Evolutionary conservation across 148 eudicot genomes (phyloP).

Genomic region (Vaccinium darrowii): DNA sequence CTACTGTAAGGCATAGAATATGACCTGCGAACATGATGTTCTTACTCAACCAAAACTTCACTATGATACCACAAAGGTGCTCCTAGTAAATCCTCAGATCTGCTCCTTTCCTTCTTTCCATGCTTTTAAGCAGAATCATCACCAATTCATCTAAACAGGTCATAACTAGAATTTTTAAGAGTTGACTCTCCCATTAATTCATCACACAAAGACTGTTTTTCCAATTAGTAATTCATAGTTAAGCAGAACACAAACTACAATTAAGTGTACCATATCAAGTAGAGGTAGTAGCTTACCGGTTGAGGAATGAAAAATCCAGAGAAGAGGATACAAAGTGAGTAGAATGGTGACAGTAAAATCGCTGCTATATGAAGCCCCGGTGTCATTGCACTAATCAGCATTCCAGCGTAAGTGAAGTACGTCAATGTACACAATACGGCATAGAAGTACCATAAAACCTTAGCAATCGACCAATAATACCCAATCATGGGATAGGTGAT

Average conservation of each 20-base stretch:
- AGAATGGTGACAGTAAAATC: not conserved
- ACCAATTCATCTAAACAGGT: not conserved
- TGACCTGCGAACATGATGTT: not conserved
- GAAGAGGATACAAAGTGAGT: not conserved
- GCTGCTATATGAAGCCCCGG: not conserved
- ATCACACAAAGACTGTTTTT: not conserved
- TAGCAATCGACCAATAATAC: not conserved
- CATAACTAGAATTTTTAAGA: not conserved
- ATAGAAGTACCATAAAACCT: not conserved
- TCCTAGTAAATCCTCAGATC: not conserved
- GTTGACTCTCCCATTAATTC: not conserved
- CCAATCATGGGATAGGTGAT: conserved; percentile 5
- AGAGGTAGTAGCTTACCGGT: not conserved
- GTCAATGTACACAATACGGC: not conserved
- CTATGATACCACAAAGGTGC: not conserved
- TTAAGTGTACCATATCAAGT: not conserved
- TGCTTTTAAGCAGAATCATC: not conserved
- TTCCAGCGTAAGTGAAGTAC: not conserved
- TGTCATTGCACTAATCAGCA: not conserved
- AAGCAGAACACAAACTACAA: not conserved
- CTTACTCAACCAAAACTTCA: not conserved
- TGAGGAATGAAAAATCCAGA: not conserved
- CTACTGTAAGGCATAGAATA: not conserved
- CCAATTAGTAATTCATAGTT: not conserved
- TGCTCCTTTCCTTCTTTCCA: not conserved